These are phyloP conservation scores for Chenopodium berlandieri DNA, from an alignment of 148 eudicot genomes.

Conservation along the genomic window DNA sequence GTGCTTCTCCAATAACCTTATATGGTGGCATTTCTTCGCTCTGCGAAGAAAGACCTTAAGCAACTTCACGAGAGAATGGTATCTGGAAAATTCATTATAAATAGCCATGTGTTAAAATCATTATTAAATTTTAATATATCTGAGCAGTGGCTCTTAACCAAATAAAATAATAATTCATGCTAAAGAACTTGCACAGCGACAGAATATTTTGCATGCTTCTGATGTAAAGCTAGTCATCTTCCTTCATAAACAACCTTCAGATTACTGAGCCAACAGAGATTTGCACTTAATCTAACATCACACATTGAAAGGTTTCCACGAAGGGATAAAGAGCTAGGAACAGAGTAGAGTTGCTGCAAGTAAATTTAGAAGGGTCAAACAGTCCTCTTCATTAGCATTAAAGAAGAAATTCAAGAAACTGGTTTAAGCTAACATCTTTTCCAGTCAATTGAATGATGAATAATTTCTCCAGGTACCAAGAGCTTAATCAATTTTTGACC, in stretches of 20 bases:
- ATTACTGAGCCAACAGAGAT: neutral
- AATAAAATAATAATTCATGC: neutral
- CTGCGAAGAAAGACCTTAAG: conserved; percentile 52
- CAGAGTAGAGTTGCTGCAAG: neutral
- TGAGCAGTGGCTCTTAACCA: neutral
- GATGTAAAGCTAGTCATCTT: neutral
- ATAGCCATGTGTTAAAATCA: neutral
- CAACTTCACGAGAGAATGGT: conserved; percentile 57
- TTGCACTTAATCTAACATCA: neutral
- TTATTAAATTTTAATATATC: neutral
- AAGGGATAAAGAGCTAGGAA: neutral
- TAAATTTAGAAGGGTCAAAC: neutral
- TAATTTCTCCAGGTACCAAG: neutral
- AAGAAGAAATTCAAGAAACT: neutral
- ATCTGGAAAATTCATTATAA: conserved; percentile 39
- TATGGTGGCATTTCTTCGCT: conserved; percentile 48
- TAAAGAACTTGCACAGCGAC: neutral
- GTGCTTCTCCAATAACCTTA: conserved; percentile 63
- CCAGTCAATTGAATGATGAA: neutral
- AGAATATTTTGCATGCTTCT: neutral
- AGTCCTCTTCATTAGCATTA: neutral
- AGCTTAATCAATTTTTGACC: neutral
- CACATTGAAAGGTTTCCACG: neutral
- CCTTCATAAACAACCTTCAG: neutral
- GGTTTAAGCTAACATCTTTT: neutral